Conservation (phyloP, 163 green algal genomes). For the Scenedesmus sp. region DNA sequence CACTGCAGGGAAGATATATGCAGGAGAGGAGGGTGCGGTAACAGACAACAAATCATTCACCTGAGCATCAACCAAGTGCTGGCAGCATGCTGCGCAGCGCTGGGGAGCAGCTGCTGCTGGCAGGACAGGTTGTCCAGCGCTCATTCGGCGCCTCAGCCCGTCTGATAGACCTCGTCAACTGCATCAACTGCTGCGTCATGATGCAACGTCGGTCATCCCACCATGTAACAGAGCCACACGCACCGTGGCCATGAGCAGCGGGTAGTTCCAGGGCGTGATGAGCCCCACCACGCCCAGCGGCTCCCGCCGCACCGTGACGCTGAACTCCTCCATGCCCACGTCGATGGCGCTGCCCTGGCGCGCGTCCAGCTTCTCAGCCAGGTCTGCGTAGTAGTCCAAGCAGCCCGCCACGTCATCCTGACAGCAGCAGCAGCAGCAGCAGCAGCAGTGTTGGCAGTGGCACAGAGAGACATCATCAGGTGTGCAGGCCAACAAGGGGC, state of each 20-base stretch:
- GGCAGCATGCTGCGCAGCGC: not conserved
- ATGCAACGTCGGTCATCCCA: not conserved
- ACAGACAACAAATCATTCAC: not conserved
- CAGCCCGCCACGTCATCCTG: constrained; percentile 89
- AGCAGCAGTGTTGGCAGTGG: too few relatives aligned
- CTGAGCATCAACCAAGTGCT: not conserved
- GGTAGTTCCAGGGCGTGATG: constrained; percentile 96
- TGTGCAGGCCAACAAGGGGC: too few relatives aligned
- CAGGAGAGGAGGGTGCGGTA: not conserved
- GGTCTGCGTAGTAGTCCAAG: constrained; percentile 93
- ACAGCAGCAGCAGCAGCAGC: not conserved
- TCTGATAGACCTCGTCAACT: too few relatives aligned
- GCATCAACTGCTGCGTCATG: too few relatives aligned
- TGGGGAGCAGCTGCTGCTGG: not conserved
- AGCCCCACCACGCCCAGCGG: constrained; percentile 89
- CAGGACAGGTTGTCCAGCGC: not conserved
- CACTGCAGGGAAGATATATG: constrained; percentile 61
- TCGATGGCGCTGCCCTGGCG: constrained; percentile 72
- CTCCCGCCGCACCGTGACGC: constrained; percentile 73
- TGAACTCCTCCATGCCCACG: constrained; percentile 79
- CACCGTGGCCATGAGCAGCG: constrained; percentile 81
- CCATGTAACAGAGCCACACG: not conserved
- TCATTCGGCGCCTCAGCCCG: too few relatives aligned
- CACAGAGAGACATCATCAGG: too few relatives aligned
- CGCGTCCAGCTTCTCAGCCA: constrained; percentile 89